These are phyloP conservation scores for Fusarium albidum DNA, from an alignment of 2,329 filamentous ascomycete species.

Conservation along the genomic window DNA sequence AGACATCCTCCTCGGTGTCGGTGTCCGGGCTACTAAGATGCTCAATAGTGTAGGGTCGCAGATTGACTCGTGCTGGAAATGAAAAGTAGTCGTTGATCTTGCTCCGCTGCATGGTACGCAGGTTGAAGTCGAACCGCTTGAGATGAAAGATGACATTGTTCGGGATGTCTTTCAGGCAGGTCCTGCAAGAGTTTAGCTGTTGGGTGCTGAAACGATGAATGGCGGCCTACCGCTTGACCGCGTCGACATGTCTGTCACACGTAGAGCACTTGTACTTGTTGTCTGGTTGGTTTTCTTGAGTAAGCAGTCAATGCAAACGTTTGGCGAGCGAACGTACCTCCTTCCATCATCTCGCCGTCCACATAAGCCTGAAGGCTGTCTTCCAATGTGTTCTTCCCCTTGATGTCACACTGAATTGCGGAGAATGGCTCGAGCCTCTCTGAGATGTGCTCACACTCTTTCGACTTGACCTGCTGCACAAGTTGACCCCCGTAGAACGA, in stretches of 20 bases:
- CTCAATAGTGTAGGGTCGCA: constrained; percentile 90
- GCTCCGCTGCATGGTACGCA: constrained; percentile 78
- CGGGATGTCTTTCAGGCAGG: constrained; percentile 90
- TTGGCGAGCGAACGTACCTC: constrained; percentile 59
- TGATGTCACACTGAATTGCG: constrained; percentile 95
- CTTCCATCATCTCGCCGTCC: constrained; percentile 95
- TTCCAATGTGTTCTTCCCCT: constrained; percentile 83
- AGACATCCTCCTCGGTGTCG: constrained; percentile 73
- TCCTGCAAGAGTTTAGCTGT: constrained; percentile 55
- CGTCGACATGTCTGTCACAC: constrained; percentile 89
- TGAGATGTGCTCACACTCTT: constrained; percentile 93
- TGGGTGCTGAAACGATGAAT: background rate
- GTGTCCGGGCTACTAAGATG: constrained; percentile 72
- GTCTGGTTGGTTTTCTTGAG: constrained; percentile 59
- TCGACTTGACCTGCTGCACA: constrained; percentile 94
- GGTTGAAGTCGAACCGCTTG: constrained; percentile 85
- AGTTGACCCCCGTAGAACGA: constrained; percentile 91
- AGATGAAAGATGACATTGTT: constrained; percentile 96
- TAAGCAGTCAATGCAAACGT: background rate
- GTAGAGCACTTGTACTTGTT: constrained; percentile 98
- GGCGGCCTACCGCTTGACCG: constrained; percentile 77
- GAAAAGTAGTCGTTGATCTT: constrained; percentile 97
- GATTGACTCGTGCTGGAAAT: constrained; percentile 84
- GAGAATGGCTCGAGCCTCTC: constrained; percentile 91
- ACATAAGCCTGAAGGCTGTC: constrained; percentile 96